Evolutionary conservation across 306 rosid genomes (phyloP).

Genomic region (Malus domestica): ASM211411v1 NC_041798.1:36094001-36094500

Average conservation of each 20-base stretch:
- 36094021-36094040: conserved; percentile 33
- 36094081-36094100: conserved; percentile 38
- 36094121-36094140: conserved; percentile 32
- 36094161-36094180: conserved; percentile 35
- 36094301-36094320: conserved; percentile 38
- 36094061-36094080: conserved; percentile 33
- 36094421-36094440: conserved; percentile 49
- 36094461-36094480: conserved; percentile 81
- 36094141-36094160: conserved; percentile 33
- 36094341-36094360: conserved; percentile 33
- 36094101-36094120: conserved; percentile 38
- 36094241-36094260: conserved; percentile 47
- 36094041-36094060: conserved; percentile 40
- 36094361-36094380: conserved; percentile 35
- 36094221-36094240: conserved; percentile 32
- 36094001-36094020: conserved; percentile 20
- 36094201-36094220: conserved; percentile 27
- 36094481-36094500: conserved; percentile 53
- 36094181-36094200: conserved; percentile 34
- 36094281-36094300: conserved; percentile 18
- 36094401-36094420: conserved; percentile 29
- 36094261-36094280: conserved; percentile 46
- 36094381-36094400: conserved; percentile 28
- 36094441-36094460: conserved; percentile 55
- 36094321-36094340: conserved; percentile 41